Evolutionary conservation across 106 monocot genomes (phyloP).

Genomic region (Dendrobium officinale): DNA sequence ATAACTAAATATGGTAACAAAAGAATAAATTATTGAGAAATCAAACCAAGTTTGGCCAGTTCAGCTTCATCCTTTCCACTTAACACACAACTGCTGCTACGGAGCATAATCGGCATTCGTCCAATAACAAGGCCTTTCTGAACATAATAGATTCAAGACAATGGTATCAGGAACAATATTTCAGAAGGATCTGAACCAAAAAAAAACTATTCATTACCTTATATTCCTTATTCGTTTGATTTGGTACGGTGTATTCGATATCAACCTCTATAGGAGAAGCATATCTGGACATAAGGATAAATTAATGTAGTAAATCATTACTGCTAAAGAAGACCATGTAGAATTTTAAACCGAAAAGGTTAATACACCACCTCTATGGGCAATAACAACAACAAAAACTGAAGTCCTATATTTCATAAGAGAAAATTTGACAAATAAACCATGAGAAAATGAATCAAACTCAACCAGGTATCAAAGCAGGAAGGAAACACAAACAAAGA

Average conservation of each 20-base stretch:
- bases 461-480: not conserved
- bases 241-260: slow-evolving; percentile 62
- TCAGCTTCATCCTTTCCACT: slow-evolving; percentile 87
- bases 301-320: not conserved
- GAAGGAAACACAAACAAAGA: not conserved
- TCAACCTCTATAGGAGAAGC: slow-evolving; percentile 78
- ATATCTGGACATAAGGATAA: slow-evolving; percentile 37
- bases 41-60: slow-evolving; percentile 75
- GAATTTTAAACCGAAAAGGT: not conserved
- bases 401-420: not conserved
- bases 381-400: not conserved
- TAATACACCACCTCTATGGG: not conserved
- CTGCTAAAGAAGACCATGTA: not conserved
- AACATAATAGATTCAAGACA: not conserved
- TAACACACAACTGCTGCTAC: slow-evolving; percentile 64
- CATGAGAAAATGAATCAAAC: not conserved
- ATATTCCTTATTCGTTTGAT: slow-evolving; percentile 26
- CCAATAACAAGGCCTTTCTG: slow-evolving; percentile 57
- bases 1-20: not conserved
- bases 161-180: not conserved
- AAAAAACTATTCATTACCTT: slow-evolving; percentile 17
- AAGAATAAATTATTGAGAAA: not conserved
- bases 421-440: not conserved
- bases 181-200: not conserved
- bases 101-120: slow-evolving; percentile 87